A percentile compares a stretch with the other conserved stretches of the same genome.
Evolutionary conservation across 352 stramenopile species (phyloP).

Genomic region (Peronosclerospora sorghi): DNA sequence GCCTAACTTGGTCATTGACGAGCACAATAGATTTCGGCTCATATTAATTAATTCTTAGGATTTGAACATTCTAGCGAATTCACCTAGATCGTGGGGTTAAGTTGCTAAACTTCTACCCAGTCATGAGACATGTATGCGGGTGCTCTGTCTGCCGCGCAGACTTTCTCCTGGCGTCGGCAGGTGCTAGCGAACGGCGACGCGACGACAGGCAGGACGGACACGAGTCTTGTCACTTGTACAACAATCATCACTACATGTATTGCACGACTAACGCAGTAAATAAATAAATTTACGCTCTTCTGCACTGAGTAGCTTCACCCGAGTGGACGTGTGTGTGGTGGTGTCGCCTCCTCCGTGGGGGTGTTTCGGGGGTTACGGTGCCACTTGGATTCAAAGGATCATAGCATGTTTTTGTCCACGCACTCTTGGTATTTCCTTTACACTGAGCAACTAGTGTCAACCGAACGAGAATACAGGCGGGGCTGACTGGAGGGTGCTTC

Average conservation of each 20-base stretch:
- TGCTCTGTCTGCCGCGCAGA: no score
- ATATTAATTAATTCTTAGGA: conserved; percentile 1
- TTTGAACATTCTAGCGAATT: no score
- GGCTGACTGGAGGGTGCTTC: conserved; percentile 38
- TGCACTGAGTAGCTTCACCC: conserved; percentile 13
- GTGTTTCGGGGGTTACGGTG: conserved; percentile 11
- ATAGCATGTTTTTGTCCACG: not conserved
- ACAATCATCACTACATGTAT: conserved; percentile 16
- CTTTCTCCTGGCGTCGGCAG: no score
- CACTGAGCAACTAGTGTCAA: conserved; percentile 18
- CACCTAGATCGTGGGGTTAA: no score
- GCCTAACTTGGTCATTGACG: not conserved
- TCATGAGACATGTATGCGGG: no score
- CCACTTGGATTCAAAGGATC: conserved; percentile 14
- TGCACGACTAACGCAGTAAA: conserved; percentile 31
- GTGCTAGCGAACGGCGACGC: no score
- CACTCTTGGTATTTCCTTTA: not conserved
- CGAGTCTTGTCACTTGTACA: no score
- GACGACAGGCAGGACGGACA: no score
- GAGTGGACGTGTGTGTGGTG: conserved; percentile 29
- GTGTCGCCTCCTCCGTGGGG: conserved; percentile 10
- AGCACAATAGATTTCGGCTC: conserved; percentile 4
- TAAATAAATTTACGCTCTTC: conserved; percentile 30
- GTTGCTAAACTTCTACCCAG: no score
- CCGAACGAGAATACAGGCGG: conserved; percentile 7